Evolutionary conservation across 345 rosid genomes (phyloP), one percentile per base, ranked within the genome.

Genomic region (Syzygium oleosum): DNA sequence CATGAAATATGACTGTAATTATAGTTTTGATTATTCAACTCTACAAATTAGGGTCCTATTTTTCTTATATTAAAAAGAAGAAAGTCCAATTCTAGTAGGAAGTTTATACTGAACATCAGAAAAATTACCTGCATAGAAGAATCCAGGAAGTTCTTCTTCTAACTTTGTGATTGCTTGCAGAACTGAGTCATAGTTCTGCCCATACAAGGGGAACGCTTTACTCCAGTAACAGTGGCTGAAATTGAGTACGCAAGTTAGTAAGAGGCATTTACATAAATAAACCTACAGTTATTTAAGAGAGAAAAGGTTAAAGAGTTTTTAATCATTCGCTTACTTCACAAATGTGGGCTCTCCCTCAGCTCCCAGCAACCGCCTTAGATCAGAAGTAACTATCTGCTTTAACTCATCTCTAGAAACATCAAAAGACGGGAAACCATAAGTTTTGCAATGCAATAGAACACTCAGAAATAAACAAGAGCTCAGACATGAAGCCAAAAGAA

Each of bases 151-250:
- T 88, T 91, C 93, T 88, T 90, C 92, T 91, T 96, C 99, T 97
- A 96, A 92, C 91, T 93, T 94, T 58, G 90, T 94, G 84, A 96
- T 92, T 59, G 95, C 99, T 90, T 94, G 93, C 78, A 95, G 52
- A 43, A 95, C 96, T 12, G 91, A 91, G 85, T 86, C 94, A 88
- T 96, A 95, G 94, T 95, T 93, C 61, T 84, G 91, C 79, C 96
- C 98, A 23, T 96, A 97, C 84, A 94, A 87, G 4, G 99, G 99
- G 90, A 96, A 96, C 87, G 95, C 96, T 92, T 95, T 95, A 88
- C 95, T 96, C 99, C 99, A 97, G 88, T 87, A 97, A 87, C 90
- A 92, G 91, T 96, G 99, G 89, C 99, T 97, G 98, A 91, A 89
- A 89, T 58, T 51, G 87, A 88, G 54, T 58, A 56, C 22, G 84